Evolutionary conservation across 495 filamentous ascomycete genomes (phyloP), one percentile per base, ranked within the genome.

Genomic region (Aspergillus funiculosus): DNA sequence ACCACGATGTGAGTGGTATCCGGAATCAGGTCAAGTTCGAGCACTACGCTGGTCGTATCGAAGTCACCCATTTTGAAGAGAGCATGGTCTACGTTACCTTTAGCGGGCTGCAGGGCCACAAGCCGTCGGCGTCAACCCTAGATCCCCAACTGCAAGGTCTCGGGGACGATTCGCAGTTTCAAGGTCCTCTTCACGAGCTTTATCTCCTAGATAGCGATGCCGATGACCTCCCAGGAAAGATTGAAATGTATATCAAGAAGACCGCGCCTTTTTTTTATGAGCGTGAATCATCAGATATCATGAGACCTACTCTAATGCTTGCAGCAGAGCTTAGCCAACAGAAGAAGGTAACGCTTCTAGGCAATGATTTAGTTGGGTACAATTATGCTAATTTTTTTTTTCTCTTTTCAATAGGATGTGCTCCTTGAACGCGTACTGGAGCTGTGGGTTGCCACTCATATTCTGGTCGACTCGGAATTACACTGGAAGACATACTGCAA

Each of bases 371-470:
- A 3, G 11, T 20, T 46, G 15, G 8, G 26, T 13, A 15, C 3
- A 15, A 8, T 13, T 15, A 36, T 10, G 17, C 43, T 63, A 28
- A 58, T 19, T 15, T 20, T 14, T 39, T 6, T 39, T 11, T 13
- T 15, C 27, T 10, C 8, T 9, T 9, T 38, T 19, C 13, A 10
- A 38, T 40, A 77, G 67, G 80, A 87, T 52, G 63, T 69, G 19
- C 66, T 90, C 5, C 69, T 91, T 10, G 74, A 76, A 39, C 75
- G 78, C 26, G 80, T 78, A 1, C 66, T 91, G 5, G 82, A 91
- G 57, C 71, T 94, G 3, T 94, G 86, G 85, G 76, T 80, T 17
- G 73, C 79, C 5, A 87, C 86, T 1, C 80, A 85, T 50, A 78
- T 91, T 20, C 71, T 91, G 36, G 73, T 77, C 14, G 83, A 86